Conservation (phyloP, 192 early-diverging fungal genomes). For the Gaertneriomyces sp. region DNA sequence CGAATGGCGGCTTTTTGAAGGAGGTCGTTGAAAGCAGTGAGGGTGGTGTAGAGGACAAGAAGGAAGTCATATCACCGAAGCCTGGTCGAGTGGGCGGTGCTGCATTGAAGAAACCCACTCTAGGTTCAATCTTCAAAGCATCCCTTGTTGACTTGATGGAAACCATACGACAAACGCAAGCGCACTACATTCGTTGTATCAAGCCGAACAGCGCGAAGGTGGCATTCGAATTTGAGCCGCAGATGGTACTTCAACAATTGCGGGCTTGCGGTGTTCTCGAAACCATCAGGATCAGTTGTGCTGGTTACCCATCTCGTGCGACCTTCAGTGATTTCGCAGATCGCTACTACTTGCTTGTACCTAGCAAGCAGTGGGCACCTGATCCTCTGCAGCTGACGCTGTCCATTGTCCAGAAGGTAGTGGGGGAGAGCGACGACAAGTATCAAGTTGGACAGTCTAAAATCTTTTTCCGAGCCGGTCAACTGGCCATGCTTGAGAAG, state of each 20-base stretch:
- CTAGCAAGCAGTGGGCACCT: conserved; percentile 53
- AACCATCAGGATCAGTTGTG: conserved; percentile 97
- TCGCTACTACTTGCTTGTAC: conserved; percentile 61
- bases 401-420: conserved; percentile 55
- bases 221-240: conserved; percentile 89
- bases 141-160: conserved; percentile 93
- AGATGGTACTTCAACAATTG: conserved; percentile 89
- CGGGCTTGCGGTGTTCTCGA: conserved; percentile 98
- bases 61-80: conserved; percentile 23
- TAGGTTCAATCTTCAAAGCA: conserved; percentile 95
- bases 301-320: conserved; percentile 91
- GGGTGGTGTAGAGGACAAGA: conserved; percentile 32
- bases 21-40: conserved; percentile 61
- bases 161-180: conserved; percentile 87
- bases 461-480: conserved; percentile 98
- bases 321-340: conserved; percentile 89
- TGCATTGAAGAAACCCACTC: conserved; percentile 75
- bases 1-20: conserved; percentile 70
- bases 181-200: conserved; percentile 98
- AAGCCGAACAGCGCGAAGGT: conserved; percentile 95
- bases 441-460: conserved; percentile 93
- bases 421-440: conserved; percentile 72
- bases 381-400: conserved; percentile 47
- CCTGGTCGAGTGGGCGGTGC: conserved; percentile 38
- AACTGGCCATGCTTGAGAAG: conserved; percentile 85